A percentile compares a stretch with the other conserved stretches of the same genome.
These are phyloP conservation scores for Litchi chinensis DNA, from an alignment of 345 rosid genomes.

Conservation along the genomic window DNA sequence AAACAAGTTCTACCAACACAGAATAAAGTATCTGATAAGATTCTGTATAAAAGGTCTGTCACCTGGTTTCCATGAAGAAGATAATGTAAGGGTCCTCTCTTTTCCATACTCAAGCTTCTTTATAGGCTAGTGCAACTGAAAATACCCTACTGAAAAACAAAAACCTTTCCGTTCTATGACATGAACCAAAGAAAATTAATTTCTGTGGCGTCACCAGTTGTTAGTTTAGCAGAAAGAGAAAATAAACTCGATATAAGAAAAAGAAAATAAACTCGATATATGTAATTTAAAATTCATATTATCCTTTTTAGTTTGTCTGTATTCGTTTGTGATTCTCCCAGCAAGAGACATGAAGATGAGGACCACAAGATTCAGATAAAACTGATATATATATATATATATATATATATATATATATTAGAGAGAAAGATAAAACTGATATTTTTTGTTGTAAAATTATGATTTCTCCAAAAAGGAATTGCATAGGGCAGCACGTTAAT, in stretches of 20 bases:
- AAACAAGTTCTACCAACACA: not conserved
- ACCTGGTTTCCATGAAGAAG: not conserved
- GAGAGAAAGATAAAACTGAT: not conserved
- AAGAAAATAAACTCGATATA: not conserved
- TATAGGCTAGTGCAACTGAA: not conserved
- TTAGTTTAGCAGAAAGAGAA: not conserved
- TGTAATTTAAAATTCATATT: not conserved
- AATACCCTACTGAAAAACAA: not conserved
- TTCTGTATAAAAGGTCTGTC: too few species aligned
- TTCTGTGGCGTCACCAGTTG: not conserved
- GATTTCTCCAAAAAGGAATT: not conserved
- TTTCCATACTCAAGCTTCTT: not conserved
- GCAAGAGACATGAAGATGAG: not conserved
- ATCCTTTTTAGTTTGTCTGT: not conserved
- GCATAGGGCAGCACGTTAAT: not conserved
- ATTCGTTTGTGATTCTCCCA: not conserved
- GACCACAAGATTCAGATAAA: conserved; percentile 16
- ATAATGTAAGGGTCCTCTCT: not conserved
- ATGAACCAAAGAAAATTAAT: not conserved
- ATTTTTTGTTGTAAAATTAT: not conserved
- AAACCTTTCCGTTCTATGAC: not conserved
- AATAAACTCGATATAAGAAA: not conserved
- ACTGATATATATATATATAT: too few species aligned
- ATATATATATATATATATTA: too few species aligned
- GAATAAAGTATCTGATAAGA: not conserved